Evolutionary conservation across 2,329 filamentous ascomycete genomes (phyloP), one percentile per base, ranked within the genome.

Genomic region (Venturia asperata): DNA sequence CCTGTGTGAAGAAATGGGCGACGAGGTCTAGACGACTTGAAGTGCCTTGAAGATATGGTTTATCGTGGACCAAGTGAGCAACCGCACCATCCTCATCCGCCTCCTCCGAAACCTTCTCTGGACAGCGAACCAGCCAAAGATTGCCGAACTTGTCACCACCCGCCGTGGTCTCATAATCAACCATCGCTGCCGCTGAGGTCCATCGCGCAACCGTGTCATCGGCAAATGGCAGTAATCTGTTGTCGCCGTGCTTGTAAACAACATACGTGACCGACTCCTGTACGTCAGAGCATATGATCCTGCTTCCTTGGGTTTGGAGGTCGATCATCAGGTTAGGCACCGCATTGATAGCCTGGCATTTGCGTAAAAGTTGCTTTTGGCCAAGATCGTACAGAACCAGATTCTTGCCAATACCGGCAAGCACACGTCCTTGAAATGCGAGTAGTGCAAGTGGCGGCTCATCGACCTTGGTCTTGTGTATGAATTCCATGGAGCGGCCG

Each of bases 61-160:
- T 86, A 67, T 95, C 91, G 71, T 99, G 92, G 37, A 91, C 83
- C n/a, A 99, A 84, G 77, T 97, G 92, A 2, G 92, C 87, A 17
- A 92, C 93, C 3, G 91, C 90, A 60, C 91, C 91, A 67, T 96
- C 91, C 75, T 97, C 94, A 71, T 99, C 94, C 0, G 92, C 89
- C 74, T 95, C 91, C 69, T 92, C 88, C 45, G 91, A 96, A 9
- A 88, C 87, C 74, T 96, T 94, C 67, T 87, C 81, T 0, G 93
- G 92, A 71, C 90, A 94, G 61, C 94, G 89, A 39, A 99, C 82
- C 56, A 99, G 85, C 87, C 92, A 99, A 19, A 99, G 78, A 71
- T 99, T 99, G 67, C 94, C 95, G 69, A 99, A 99, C 74, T 97
- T 97, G 79, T 99, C 94, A 43, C 93, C 93, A 43, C 93, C 94